phyloP scores from a whole-genome alignment of 805 yeast species.

The Ogataea trehaloabstinens region DNA sequence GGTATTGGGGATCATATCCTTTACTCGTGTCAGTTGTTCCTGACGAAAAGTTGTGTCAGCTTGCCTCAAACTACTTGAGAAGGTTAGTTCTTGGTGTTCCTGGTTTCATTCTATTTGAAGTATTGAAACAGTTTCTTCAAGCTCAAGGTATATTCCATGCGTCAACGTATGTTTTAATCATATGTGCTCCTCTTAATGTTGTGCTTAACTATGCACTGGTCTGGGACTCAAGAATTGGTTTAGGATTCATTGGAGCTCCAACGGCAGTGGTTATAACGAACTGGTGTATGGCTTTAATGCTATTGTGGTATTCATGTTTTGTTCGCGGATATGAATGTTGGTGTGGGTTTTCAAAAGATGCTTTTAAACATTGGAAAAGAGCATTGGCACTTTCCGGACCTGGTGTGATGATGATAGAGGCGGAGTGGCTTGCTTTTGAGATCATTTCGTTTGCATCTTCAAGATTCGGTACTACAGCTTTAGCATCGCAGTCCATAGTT shows the following conservation, averaged over 20 bases:
- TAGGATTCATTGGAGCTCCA: constrained; percentile 60
- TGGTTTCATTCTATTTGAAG: constrained; percentile 54
- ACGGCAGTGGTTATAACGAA: constrained; percentile 56
- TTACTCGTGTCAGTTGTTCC: constrained; percentile 37
- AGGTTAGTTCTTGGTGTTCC: constrained; percentile 53
- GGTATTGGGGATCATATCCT: constrained; percentile 39
- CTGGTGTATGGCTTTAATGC: constrained; percentile 52
- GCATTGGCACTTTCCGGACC: constrained; percentile 48
- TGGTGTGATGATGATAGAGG: constrained; percentile 57
- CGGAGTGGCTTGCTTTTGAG: constrained; percentile 59
- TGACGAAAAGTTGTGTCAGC: constrained; percentile 43
- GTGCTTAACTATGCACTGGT: constrained; percentile 47
- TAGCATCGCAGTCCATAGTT: constrained; percentile 53
- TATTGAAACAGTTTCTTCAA: constrained; percentile 54
- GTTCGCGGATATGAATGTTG: constrained; percentile 50
- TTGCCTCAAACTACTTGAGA: constrained; percentile 48
- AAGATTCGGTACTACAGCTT: constrained; percentile 49
- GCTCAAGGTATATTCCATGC: constrained; percentile 60
- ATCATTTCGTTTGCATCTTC: constrained; percentile 54
- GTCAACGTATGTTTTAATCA: constrained; percentile 48
- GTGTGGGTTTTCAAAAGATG: constrained; percentile 44
- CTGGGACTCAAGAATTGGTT: constrained; percentile 39
- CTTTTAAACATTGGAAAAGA: constrained; percentile 46
- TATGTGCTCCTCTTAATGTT: constrained; percentile 55
- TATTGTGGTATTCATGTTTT: constrained; percentile 38